Base-by-base conservation (phyloP, 2,329 filamentous ascomycete species). In the Alternaria burnsii region DNA sequence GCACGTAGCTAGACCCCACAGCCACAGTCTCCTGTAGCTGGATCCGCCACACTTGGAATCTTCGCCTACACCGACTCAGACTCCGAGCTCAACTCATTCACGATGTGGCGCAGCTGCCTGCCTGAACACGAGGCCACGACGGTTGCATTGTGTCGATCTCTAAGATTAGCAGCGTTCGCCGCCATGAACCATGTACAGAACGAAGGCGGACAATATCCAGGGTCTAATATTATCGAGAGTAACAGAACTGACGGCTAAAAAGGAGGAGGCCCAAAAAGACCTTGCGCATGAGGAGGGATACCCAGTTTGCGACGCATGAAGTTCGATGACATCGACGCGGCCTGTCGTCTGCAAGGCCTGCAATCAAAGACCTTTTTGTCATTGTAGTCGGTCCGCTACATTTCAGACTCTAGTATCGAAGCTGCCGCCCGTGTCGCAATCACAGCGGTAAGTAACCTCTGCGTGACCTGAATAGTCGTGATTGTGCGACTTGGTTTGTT, bases 41-140 rank as follows among this genome's bases (percentile, higher is more conserved):
- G 47, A 61, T 53, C 55, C 59, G 55, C 61, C 54, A 36, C 55
- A 50, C n/a, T 24, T 44, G 14, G 16, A 18, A 16, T 41, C 54
- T 48, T 54, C 36, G 63, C 43, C 42, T 34, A 41, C 55, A 46
- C 59, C 44, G 51, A 57, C 46, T n/a, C 30, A 28, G 34, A 53
- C 28, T 11, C 59, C 52, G 54, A 59, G 24, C 12, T n/a, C 53
- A 41, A 26, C 22, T 32, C 30, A 51, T n/a, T 58, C 64, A 65
- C 59, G 61, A 48, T 67, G 69, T 67, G 67, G 69, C 68, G 57
- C 65, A 63, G 64, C 52, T 55, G 40, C 57, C 52, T 55, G 40
- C 57, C 54, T 50, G 52, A 41, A 47, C 22, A 56, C 52, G 50
- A 50, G 38, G 57, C 52, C 40, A 47, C 61, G 42, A 56, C 55